A percentile compares a stretch with the other conserved stretches of the same genome.
Conservation (phyloP, 2,329 filamentous ascomycete species). For the Penicillium italicum region DNA sequence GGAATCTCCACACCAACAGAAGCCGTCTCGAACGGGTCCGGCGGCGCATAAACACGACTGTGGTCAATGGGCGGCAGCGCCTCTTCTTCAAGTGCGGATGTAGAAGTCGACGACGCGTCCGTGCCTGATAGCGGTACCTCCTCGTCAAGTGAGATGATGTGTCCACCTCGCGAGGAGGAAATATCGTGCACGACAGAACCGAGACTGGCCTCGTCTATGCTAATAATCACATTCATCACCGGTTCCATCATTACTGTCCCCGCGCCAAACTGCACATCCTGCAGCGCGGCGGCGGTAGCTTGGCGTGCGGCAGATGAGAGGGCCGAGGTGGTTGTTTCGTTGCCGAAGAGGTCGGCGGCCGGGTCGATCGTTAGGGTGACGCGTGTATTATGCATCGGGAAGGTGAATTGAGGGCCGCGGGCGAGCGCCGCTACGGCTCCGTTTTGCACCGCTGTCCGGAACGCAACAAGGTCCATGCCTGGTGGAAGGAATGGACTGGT, state of each 20-base stretch:
- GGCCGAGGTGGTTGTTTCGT: slow-evolving; percentile 64
- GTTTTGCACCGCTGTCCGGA: slow-evolving; percentile 62
- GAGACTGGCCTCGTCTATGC: slow-evolving; percentile 75
- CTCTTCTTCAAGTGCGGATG: slow-evolving; percentile 26
- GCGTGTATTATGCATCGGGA: slow-evolving; percentile 72
- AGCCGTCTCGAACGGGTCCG: slow-evolving; percentile 66
- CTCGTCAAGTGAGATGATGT: slow-evolving; percentile 67
- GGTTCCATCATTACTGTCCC: slow-evolving; percentile 76
- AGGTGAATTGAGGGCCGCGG: slow-evolving; percentile 74
- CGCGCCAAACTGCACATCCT: slow-evolving; percentile 43
- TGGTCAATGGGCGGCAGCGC: slow-evolving; percentile 58
- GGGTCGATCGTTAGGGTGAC: slow-evolving; percentile 69
- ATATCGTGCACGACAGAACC: slow-evolving; percentile 81
- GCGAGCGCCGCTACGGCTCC: slow-evolving; percentile 80
- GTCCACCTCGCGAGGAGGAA: slow-evolving; percentile 67
- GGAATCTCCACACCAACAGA: slow-evolving; percentile 25
- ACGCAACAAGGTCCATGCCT: slow-evolving; percentile 48
- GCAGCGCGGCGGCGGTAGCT: slow-evolving; percentile 68
- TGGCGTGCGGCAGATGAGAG: slow-evolving; percentile 64
- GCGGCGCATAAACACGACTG: slow-evolving; percentile 76
- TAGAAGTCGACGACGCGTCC: slow-evolving; percentile 16
- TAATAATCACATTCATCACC: slow-evolving; percentile 85
- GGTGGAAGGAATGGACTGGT: slow-evolving; percentile 51
- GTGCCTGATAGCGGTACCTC: slow-evolving; percentile 36
- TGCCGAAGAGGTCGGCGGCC: slow-evolving; percentile 59